Percentiles rank a stretch among this genome's conserved stretches.
These are phyloP conservation scores for Candida corydali DNA, from an alignment of 805 yeast species.

Conservation along the genomic window DNA sequence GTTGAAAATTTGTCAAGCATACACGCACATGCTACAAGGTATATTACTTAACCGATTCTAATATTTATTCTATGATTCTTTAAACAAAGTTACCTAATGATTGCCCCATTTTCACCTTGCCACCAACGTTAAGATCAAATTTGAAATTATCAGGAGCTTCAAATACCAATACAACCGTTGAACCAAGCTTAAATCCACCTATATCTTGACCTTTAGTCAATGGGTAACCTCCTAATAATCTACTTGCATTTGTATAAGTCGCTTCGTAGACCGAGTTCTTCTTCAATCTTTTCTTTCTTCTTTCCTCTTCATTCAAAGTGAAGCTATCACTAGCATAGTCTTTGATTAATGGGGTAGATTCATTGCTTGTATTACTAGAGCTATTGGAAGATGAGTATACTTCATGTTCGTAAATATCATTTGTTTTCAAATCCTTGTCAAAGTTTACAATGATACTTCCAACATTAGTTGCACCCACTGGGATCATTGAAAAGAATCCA, in stretches of 20 bases:
- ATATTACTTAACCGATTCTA: too few species aligned
- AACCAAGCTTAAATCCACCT: conserved; percentile 95
- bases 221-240: conserved; percentile 80
- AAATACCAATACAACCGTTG: conserved; percentile 93
- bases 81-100: conserved; percentile 57
- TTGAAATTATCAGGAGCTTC: conserved; percentile 86
- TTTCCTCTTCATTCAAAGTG: conserved; percentile 12
- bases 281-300: conserved; percentile 40
- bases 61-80: too few species aligned
- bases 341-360: conserved; percentile 28
- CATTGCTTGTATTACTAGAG: conserved; percentile 15
- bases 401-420: conserved; percentile 59
- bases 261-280: conserved; percentile 93
- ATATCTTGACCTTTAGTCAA: conserved; percentile 87
- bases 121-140: conserved; percentile 68
- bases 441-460: conserved; percentile 91
- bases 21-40: conserved; percentile 9
- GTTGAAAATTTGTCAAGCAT: background rate
- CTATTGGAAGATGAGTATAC: conserved; percentile 18
- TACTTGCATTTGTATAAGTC: conserved; percentile 76
- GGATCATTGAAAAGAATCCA: conserved; percentile 98
- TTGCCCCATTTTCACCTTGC: conserved; percentile 82
- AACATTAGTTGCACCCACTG: conserved; percentile 98
- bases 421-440: conserved; percentile 86
- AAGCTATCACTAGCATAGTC: conserved; percentile 13